phyloP scores from a whole-genome alignment of 2,329 filamentous ascomycete species.

The Penicillium sp. region DNA sequence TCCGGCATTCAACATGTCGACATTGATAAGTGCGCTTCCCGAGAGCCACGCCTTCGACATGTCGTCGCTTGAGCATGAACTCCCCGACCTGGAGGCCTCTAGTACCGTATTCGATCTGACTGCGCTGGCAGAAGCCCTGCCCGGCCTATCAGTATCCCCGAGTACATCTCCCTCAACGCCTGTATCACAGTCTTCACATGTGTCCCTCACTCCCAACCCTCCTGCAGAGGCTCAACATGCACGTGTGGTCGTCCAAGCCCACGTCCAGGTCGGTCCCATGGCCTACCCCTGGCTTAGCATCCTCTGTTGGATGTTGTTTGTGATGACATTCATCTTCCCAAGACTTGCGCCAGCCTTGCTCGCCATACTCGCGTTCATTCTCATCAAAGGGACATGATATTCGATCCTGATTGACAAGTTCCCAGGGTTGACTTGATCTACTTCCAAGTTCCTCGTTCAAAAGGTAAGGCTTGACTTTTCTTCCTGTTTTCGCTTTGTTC shows the following conservation, averaged over 20 bases:
- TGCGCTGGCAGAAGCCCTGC: not conserved
- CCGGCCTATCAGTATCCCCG: not conserved
- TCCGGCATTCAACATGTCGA: not conserved
- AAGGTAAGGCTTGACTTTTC: not conserved
- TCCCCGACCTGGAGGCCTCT: not conserved
- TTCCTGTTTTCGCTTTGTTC: not conserved
- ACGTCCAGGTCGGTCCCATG: not conserved
- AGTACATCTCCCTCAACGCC: not conserved
- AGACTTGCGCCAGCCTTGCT: not conserved
- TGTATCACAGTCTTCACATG: not conserved
- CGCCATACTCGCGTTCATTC: not conserved
- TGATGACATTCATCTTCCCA: not conserved
- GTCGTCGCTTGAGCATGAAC: not conserved
- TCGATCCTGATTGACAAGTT: not conserved
- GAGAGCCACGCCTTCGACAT: not conserved
- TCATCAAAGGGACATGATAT: not conserved
- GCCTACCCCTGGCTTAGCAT: not conserved
- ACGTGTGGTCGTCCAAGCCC: not conserved
- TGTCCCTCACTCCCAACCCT: not conserved
- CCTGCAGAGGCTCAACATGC: not conserved
- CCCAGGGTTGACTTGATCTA: not conserved
- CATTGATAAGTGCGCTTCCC: not conserved
- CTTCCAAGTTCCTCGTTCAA: not conserved
- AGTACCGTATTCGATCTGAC: not conserved
- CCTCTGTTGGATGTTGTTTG: not conserved